Evolutionary conservation across 2,329 filamentous ascomycete species (phyloP).

Genomic region (Ophiostoma tasmaniense): DNA sequence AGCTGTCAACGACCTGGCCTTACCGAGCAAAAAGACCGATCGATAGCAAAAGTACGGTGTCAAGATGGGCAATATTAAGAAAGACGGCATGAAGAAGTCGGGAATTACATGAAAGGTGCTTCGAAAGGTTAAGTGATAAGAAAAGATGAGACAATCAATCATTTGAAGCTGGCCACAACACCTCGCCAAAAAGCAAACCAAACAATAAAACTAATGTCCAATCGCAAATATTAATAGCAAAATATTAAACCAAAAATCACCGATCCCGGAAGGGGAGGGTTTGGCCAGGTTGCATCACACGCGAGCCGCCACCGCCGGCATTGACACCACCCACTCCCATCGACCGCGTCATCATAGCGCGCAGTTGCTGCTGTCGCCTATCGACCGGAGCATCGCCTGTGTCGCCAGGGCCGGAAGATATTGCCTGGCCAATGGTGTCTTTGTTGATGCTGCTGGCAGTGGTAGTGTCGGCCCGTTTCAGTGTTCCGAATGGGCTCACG

Average conservation of each 20-base stretch:
- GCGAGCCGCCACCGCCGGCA: background rate
- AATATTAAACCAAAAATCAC: background rate
- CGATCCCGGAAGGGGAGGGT: conserved; percentile 14
- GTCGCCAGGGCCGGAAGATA: background rate
- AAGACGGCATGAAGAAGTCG: too few species aligned
- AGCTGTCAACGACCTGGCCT: background rate
- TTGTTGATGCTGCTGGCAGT: background rate
- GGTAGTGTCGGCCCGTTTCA: conserved; percentile 19
- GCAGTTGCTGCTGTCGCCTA: conserved; percentile 14
- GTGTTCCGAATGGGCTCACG: conserved; percentile 30
- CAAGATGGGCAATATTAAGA: background rate
- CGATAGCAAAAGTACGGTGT: background rate
- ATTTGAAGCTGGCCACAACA: background rate
- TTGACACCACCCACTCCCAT: conserved; percentile 18
- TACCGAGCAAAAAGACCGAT: background rate
- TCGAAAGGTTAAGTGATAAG: background rate
- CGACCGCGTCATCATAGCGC: conserved; percentile 12
- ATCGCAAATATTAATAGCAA: background rate
- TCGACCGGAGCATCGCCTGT: conserved; percentile 8
- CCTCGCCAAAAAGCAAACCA: background rate
- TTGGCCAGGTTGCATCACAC: conserved; percentile 17
- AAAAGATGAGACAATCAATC: background rate
- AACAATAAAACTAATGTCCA: background rate
- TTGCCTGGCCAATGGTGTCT: background rate
- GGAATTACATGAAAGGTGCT: too few species aligned